Evolutionary conservation across 352 stramenopile species (phyloP).

Genomic region (Albugo candida): DNA sequence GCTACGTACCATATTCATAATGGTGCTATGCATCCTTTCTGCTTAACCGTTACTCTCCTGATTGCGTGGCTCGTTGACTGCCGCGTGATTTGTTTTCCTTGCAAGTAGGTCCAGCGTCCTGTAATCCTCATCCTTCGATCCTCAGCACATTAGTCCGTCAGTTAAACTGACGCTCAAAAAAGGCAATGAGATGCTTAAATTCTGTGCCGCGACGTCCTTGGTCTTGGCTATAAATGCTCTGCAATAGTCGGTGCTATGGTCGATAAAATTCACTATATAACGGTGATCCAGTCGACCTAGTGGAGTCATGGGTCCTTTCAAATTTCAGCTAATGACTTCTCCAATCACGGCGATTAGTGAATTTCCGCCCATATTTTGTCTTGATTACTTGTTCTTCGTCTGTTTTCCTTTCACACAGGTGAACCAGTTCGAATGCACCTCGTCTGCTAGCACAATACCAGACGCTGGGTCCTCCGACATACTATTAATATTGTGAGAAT

Average conservation of each 20-base stretch:
- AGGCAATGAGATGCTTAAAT: neutral
- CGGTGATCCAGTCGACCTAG: neutral
- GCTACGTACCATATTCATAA: neutral
- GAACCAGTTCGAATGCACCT: neutral
- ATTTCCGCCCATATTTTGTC: neutral
- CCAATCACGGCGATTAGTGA: neutral
- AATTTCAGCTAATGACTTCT: neutral
- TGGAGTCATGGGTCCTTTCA: neutral
- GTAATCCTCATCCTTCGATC: neutral
- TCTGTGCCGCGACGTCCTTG: neutral
- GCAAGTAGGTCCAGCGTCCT: neutral
- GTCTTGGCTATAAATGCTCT: neutral
- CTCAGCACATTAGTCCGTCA: neutral
- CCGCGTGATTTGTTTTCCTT: neutral
- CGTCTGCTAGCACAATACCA: neutral
- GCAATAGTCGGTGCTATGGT: neutral
- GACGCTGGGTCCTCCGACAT: neutral
- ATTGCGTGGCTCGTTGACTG: neutral
- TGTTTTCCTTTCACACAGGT: neutral
- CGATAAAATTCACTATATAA: neutral
- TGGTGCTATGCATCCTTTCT: neutral
- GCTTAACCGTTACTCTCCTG: neutral
- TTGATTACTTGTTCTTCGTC: neutral
- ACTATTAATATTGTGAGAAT: neutral
- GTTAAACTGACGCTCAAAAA: neutral